phyloP scores from a whole-genome alignment of 768 basidiomycete genomes.

The Rhodosporidiobolus odoratus region DNA sequence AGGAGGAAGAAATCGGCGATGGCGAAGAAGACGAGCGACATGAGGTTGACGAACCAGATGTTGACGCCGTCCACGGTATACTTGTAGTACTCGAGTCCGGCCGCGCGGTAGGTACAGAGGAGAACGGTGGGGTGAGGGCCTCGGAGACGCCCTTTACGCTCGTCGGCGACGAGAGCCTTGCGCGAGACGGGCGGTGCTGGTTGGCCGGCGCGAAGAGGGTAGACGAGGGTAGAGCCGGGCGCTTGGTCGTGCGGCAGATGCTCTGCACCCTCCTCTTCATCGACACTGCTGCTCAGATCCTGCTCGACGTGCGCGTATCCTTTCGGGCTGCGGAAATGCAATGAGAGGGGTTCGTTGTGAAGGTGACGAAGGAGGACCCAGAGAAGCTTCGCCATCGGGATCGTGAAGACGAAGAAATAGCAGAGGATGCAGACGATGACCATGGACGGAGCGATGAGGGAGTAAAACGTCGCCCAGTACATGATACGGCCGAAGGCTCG shows the following conservation, averaged over 20 bases:
- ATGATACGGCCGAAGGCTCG: constrained; percentile 41
- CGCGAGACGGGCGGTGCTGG: constrained; percentile 58
- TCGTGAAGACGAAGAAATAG: constrained; percentile 90
- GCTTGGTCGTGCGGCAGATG: too few species aligned
- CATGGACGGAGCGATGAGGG: constrained; percentile 81
- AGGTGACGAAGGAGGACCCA: constrained; percentile 89
- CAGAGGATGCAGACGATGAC: constrained; percentile 79
- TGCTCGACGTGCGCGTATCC: constrained; percentile 46
- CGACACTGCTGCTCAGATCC: constrained; percentile 36
- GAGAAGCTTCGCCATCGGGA: constrained; percentile 95
- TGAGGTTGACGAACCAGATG: constrained; percentile 91
- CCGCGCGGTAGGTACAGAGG: constrained; percentile 87
- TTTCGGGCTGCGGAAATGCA: constrained; percentile 87
- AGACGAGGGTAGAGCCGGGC: constrained; percentile 6
- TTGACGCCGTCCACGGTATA: constrained; percentile 98
- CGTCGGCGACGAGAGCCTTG: constrained; percentile 37
- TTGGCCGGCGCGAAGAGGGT: constrained; percentile 65
- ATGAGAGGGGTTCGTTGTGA: constrained; percentile 67
- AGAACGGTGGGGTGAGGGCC: constrained; percentile 68
- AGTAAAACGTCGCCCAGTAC: constrained; percentile 74
- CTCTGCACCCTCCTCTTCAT: neutral
- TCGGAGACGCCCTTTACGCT: constrained; percentile 39
- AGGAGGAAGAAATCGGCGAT: constrained; percentile 80
- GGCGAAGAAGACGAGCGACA: constrained; percentile 90
- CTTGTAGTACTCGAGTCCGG: constrained; percentile 91